Percentiles rank a stretch among this genome's conserved stretches.
Conservation (phyloP, 148 eudicot genomes). For the Rhododendron ferrugineum region DNA sequence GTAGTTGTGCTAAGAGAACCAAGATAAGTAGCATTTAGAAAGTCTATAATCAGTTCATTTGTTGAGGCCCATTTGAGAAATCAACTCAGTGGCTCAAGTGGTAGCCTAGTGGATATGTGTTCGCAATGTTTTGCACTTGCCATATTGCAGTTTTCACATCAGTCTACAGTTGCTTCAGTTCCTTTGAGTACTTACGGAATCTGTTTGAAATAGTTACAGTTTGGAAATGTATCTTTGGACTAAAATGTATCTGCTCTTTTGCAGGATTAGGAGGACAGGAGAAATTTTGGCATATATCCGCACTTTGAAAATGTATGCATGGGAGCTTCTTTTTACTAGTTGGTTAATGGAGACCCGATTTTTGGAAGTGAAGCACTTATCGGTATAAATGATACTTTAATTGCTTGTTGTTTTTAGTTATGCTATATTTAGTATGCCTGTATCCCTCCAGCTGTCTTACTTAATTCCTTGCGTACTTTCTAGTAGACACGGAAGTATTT, state of each 20-base stretch:
- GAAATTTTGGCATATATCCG: slow-evolving; percentile 76
- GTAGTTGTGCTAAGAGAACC: neutral
- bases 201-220: neutral
- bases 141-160: slow-evolving; percentile 2
- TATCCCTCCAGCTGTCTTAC: neutral
- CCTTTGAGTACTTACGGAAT: neutral
- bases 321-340: slow-evolving; percentile 77
- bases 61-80: neutral
- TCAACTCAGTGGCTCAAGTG: neutral
- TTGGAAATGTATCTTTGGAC: neutral
- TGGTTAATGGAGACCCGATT: slow-evolving; percentile 89
- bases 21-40: neutral
- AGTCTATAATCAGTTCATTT: neutral
- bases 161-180: neutral
- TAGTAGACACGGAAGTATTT: slow-evolving; percentile 83
- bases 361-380: slow-evolving; percentile 63
- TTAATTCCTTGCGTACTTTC: neutral
- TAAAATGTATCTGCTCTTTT: neutral
- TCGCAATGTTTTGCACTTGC: neutral
- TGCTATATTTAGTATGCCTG: neutral
- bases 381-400: slow-evolving; percentile 39
- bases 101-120: neutral
- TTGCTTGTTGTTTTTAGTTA: neutral
- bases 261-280: slow-evolving; percentile 90
- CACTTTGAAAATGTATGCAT: slow-evolving; percentile 91